Evolutionary conservation across 345 rosid genomes (phyloP), one percentile per base, ranked within the genome.

Genomic region (Gossypium herbaceum): DNA sequence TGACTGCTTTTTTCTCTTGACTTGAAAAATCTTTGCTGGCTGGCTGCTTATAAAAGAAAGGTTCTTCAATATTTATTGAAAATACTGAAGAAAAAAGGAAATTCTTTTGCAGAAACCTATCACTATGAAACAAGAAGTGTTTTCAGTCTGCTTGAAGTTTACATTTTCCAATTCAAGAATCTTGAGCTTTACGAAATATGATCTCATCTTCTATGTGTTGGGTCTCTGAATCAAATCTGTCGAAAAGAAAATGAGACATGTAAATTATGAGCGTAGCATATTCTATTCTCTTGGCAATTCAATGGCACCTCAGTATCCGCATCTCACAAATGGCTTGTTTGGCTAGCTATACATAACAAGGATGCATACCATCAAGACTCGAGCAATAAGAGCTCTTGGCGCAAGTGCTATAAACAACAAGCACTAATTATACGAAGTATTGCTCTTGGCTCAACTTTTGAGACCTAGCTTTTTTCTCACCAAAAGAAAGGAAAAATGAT

Each of bases 1-100:
- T 79, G 86, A 86, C 86, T 81, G 78, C 87, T 84, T 78, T 84
- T 70, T 73, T 24, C 9, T 9, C 4, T 50, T n/a, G 75, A 72
- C 74, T 24, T 10, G 34, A 64, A 22, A 77, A 80, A 76, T 78
- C 76, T 67, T 77, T 63, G 34, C 29, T 71, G 19, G 73, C 76
- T 75, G 25, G 75, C 76, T 60, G 48, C 44, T 83, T 54, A 67
- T 72, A 60, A 66, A 20, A 4, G 41, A 52, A 27, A 54, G 54
- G 69, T 70, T 76, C 78, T 64, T 2, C 56, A 51, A 25, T 78
- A 73, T 54, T 0, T 57, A 20, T 48, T 43, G 50, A 29, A 15
- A 64, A 72, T 52, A 59, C 9, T n/a, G 22, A 56, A 16, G 76
- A 34, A 60, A 65, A 75, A 63, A 19, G 43, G 17, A 73, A 66